These are phyloP conservation scores for Apiospora pterosperma DNA, from an alignment of 2,329 filamentous ascomycete species.

Conservation along the genomic window DNA sequence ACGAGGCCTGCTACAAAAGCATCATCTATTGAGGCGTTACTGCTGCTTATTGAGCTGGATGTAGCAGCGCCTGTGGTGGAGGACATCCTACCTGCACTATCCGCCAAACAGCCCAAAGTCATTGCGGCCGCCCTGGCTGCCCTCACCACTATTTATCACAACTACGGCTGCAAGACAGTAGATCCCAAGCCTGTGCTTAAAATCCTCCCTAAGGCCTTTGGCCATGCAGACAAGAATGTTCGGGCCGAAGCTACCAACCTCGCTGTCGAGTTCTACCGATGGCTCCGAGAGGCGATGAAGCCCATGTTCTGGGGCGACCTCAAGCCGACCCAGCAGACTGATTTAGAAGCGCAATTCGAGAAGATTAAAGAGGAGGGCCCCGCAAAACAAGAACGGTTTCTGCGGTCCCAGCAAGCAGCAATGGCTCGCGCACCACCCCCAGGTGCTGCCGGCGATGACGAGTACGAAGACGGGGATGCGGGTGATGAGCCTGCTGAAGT, in stretches of 20 bases:
- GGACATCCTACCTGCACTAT: slow-evolving; percentile 64
- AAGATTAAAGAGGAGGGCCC: slow-evolving; percentile 82
- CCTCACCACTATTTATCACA: slow-evolving; percentile 82
- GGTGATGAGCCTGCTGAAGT: slow-evolving; percentile 67
- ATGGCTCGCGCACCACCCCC: slow-evolving; percentile 65
- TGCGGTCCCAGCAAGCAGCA: slow-evolving; percentile 85
- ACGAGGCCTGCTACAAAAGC: slow-evolving; percentile 87
- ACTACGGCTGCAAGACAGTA: slow-evolving; percentile 89
- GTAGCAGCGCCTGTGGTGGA: slow-evolving; percentile 82
- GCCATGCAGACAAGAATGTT: slow-evolving; percentile 97
- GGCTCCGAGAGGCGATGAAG: slow-evolving; percentile 97
- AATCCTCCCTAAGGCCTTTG: slow-evolving; percentile 82
- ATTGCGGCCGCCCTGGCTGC: slow-evolving; percentile 43
- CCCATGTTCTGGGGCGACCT: slow-evolving; percentile 95
- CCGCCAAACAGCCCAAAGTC: slow-evolving; percentile 37
- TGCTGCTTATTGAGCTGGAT: slow-evolving; percentile 89
- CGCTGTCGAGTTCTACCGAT: slow-evolving; percentile 91
- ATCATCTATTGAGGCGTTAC: slow-evolving; percentile 77
- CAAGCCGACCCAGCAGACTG: slow-evolving; percentile 91
- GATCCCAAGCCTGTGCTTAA: slow-evolving; percentile 93
- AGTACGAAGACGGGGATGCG: slow-evolving; percentile 54
- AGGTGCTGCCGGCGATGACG: slow-evolving; percentile 54
- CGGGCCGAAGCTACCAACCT: slow-evolving; percentile 89
- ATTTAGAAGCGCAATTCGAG: slow-evolving; percentile 91
- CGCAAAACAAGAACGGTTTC: slow-evolving; percentile 85